These are phyloP conservation scores for Xylaria sp. DNA, from an alignment of 2,329 filamentous ascomycete genomes.

Conservation along the genomic window DNA sequence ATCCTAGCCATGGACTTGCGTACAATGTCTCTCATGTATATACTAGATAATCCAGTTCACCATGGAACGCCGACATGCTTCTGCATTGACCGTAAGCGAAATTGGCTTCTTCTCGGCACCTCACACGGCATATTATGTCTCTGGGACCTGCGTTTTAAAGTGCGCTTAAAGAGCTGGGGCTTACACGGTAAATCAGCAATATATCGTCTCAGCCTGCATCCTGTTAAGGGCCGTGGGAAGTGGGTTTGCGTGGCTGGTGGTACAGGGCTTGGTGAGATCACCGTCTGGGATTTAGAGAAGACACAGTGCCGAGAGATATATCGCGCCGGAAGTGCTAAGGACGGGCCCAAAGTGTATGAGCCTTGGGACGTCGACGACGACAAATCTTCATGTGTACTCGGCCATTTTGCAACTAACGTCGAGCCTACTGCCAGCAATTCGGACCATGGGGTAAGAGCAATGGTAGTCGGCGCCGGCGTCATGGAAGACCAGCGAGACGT, in stretches of 20 bases:
- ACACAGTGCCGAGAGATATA: conserved; percentile 89
- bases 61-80: conserved; percentile 94
- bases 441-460: conserved; percentile 72
- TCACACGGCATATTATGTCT: conserved; percentile 92
- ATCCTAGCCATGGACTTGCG: conserved; percentile 87
- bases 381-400: conserved; percentile 85
- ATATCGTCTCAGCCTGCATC: conserved; percentile 82
- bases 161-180: conserved; percentile 89
- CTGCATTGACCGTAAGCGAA: conserved; percentile 83
- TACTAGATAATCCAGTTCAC: conserved; percentile 86
- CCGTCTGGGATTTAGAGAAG: conserved; percentile 95
- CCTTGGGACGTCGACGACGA: conserved; percentile 93
- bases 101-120: conserved; percentile 92
- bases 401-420: conserved; percentile 81
- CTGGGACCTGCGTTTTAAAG: conserved; percentile 95
- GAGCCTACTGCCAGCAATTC: conserved; percentile 65
- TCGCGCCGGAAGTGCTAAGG: conserved; percentile 72
- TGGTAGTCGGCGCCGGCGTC: conserved; percentile 77
- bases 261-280: conserved; percentile 87
- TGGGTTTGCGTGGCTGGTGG: conserved; percentile 92
- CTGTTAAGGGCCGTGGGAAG: conserved; percentile 79
- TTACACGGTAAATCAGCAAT: conserved; percentile 84
- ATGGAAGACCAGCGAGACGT: conserved; percentile 77
- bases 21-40: conserved; percentile 84
- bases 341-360: conserved; percentile 75